Percentiles rank a stretch among this genome's conserved stretches.
Conservation (phyloP, 2,329 filamentous ascomycete species). For the Grosmannia serpens region DNA sequence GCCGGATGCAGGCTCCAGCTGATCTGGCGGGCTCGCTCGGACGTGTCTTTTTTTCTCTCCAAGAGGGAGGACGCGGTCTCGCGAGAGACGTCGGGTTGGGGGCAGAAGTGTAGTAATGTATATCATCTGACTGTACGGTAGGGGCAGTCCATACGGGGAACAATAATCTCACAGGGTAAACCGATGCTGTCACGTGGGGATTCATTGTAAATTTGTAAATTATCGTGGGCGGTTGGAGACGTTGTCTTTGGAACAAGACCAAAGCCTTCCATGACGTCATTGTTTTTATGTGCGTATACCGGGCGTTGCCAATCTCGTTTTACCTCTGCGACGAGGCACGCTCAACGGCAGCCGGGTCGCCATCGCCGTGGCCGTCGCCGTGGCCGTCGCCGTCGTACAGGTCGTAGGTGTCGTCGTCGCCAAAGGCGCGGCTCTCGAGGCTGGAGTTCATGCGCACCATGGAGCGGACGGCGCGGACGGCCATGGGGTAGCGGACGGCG, state of each 20-base stretch:
- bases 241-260: too few relatives aligned
- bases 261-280: too few relatives aligned
- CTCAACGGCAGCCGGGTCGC: neutral
- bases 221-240: neutral
- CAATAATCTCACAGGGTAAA: too few relatives aligned
- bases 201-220: neutral
- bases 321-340: too few relatives aligned
- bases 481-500: slow-evolving; percentile 25
- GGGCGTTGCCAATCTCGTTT: too few relatives aligned
- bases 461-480: slow-evolving; percentile 27
- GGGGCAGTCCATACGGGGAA: neutral
- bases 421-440: slow-evolving; percentile 16
- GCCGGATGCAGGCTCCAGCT: neutral
- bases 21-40: neutral
- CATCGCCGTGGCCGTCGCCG: neutral
- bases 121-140: neutral
- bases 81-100: neutral
- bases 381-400: neutral
- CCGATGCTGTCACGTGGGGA: neutral
- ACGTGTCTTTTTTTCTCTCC: neutral
- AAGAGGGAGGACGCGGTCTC: neutral
- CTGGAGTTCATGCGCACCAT: slow-evolving; percentile 12
- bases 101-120: neutral
- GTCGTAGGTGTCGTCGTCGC: too few relatives aligned
- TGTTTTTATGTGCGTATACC: too few relatives aligned